A percentile compares a stretch with the other conserved stretches of the same genome.
Conservation (phyloP, 2,329 filamentous ascomycete species). For the Penicillium sp. region DNA sequence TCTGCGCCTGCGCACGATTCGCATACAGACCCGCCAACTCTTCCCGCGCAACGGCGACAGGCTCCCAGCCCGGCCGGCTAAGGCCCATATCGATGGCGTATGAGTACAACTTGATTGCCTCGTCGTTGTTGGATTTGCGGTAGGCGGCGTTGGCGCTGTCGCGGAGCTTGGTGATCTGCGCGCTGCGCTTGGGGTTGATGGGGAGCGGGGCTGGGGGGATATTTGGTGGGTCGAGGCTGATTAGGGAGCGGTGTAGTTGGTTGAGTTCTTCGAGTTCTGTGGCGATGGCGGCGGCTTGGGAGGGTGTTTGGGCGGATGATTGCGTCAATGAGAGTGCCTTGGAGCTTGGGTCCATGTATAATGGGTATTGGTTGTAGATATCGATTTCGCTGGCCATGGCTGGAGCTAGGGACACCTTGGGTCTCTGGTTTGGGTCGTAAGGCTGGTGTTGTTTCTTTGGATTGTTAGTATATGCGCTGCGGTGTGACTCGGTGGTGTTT, state of each 20-base stretch:
- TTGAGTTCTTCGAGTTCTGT: constrained; percentile 74
- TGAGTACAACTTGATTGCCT: constrained; percentile 77
- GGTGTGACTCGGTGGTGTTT: neutral
- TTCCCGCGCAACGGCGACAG: constrained; percentile 75
- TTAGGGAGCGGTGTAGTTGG: constrained; percentile 69
- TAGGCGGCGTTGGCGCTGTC: constrained; percentile 81
- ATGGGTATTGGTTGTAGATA: constrained; percentile 73
- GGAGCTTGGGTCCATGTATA: constrained; percentile 76
- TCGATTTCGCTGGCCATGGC: constrained; percentile 36
- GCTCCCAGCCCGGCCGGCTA: constrained; percentile 82
- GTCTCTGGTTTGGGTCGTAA: neutral
- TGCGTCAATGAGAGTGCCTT: constrained; percentile 64
- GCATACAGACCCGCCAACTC: constrained; percentile 77
- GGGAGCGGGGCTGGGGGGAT: constrained; percentile 84
- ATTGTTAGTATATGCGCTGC: constrained; percentile 8
- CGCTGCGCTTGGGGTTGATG: constrained; percentile 87
- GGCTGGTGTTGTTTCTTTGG: neutral
- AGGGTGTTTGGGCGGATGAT: constrained; percentile 45
- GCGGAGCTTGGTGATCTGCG: constrained; percentile 84
- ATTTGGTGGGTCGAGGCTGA: constrained; percentile 62
- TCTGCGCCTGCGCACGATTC: constrained; percentile 87
- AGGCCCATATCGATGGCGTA: constrained; percentile 90
- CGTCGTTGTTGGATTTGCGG: constrained; percentile 70
- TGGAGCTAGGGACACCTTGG: neutral
- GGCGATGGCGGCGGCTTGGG: constrained; percentile 53